A percentile compares a stretch with the other conserved stretches of the same genome.
These are phyloP conservation scores for Cubamyces lactineus DNA, from an alignment of 768 basidiomycete genomes.

Conservation along the genomic window DNA sequence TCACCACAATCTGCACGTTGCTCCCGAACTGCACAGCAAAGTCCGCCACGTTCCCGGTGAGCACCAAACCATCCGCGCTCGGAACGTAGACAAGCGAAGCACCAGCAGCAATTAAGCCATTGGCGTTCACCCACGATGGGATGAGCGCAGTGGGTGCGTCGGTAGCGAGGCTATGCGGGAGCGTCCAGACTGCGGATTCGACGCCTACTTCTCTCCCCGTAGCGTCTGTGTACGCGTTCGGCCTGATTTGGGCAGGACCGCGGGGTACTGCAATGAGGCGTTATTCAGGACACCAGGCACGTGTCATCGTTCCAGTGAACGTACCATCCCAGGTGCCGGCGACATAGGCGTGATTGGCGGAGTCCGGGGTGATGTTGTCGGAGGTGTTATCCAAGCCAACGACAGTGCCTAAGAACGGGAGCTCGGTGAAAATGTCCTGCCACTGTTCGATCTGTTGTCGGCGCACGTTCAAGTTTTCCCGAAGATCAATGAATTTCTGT, in stretches of 20 bases:
- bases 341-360: slow-evolving; percentile 23
- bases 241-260: slow-evolving; percentile 6
- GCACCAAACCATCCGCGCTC: not conserved
- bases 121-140: slow-evolving; percentile 28
- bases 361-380: slow-evolving; percentile 12
- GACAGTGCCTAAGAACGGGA: slow-evolving; percentile 19
- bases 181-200: slow-evolving; percentile 31
- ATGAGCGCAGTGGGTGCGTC: slow-evolving; percentile 3
- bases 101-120: slow-evolving; percentile 14
- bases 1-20: not conserved
- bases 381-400: slow-evolving; percentile 17
- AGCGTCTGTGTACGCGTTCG: slow-evolving; percentile 27
- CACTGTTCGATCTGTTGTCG: too few relatives aligned
- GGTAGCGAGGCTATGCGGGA: not conserved
- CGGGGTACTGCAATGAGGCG: slow-evolving; percentile 1
- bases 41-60: slow-evolving; percentile 8
- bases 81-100: slow-evolving; percentile 4
- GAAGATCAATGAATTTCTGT: too few relatives aligned
- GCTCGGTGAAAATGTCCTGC: slow-evolving; percentile 19
- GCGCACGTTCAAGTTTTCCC: too few relatives aligned
- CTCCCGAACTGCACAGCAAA: slow-evolving; percentile 5
- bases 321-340: slow-evolving; percentile 20
- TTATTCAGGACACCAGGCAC: too few relatives aligned
- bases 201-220: slow-evolving; percentile 11
- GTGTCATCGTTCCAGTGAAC: too few relatives aligned